Percentiles rank a stretch among this genome's conserved stretches.
These are phyloP conservation scores for Sphagnum tenellum DNA, from an alignment of 225 moss, liverwort and hornwort species.

Conservation along the genomic window DNA sequence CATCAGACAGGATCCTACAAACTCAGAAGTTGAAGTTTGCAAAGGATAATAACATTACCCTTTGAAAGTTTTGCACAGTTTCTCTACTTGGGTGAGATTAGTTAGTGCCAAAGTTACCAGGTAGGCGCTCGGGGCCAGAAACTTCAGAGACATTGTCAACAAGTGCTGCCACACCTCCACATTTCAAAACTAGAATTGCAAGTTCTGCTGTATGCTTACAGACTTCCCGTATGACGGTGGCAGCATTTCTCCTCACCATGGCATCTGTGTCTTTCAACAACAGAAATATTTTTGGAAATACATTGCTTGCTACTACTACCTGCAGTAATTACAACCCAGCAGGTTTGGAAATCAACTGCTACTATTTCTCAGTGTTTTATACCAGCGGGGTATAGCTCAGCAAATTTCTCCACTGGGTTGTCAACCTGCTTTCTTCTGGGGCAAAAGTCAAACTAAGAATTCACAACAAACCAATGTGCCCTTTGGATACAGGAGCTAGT, in stretches of 20 bases:
- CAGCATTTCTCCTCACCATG: constrained; percentile 74
- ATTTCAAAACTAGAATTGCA: constrained; percentile 53
- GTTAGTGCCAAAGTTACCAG: constrained; percentile 28
- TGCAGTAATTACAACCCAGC: constrained; percentile 6
- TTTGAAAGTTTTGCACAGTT: no score
- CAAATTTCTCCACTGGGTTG: no score
- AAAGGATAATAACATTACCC: no score
- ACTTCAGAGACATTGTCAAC: constrained; percentile 92
- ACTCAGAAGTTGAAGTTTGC: no score
- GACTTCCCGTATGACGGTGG: constrained; percentile 73
- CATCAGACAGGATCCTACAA: constrained; percentile 1
- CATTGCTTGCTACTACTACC: constrained; percentile 54
- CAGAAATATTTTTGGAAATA: constrained; percentile 77
- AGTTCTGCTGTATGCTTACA: constrained; percentile 75
- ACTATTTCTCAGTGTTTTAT: no score
- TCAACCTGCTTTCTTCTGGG: no score
- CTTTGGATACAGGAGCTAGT: no score
- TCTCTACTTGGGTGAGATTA: not conserved
- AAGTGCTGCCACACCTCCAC: constrained; percentile 76
- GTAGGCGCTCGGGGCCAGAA: constrained; percentile 74
- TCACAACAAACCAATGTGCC: no score
- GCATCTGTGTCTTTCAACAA: constrained; percentile 73
- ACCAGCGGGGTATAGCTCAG: no score
- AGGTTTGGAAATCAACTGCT: no score
- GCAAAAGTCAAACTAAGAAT: no score